phyloP scores from a whole-genome alignment of 2,329 filamentous ascomycete species.

The Aureobasidium sp. region DNA sequence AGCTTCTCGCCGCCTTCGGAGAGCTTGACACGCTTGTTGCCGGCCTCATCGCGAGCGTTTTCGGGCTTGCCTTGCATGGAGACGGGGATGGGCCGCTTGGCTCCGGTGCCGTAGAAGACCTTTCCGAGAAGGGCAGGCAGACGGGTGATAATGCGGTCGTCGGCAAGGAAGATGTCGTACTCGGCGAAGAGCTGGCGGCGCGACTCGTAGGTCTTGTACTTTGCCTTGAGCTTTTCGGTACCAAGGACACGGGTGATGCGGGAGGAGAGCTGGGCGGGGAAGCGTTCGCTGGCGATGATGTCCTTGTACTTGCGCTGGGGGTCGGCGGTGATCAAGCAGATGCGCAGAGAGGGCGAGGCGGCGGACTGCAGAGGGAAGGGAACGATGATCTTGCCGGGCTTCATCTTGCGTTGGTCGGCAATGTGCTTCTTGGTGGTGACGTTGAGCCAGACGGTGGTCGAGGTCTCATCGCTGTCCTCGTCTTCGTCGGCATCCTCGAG shows the following conservation, averaged over 20 bases:
- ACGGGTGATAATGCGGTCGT: constrained; percentile 69
- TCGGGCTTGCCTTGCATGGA: constrained; percentile 53
- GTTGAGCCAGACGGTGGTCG: constrained; percentile 52
- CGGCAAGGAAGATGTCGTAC: constrained; percentile 89
- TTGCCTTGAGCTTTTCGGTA: constrained; percentile 75
- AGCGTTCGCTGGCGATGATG: constrained; percentile 63
- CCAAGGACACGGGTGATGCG: constrained; percentile 62
- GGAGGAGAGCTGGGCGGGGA: constrained; percentile 41
- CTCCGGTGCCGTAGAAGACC: constrained; percentile 77
- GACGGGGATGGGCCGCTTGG: constrained; percentile 82
- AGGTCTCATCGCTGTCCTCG: constrained; percentile 38
- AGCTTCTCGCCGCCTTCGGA: constrained; percentile 32
- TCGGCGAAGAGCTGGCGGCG: constrained; percentile 75
- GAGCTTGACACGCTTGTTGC: constrained; percentile 40
- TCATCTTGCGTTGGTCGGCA: constrained; percentile 67
- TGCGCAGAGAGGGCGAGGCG: constrained; percentile 40
- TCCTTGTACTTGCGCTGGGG: constrained; percentile 87
- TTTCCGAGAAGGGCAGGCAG: constrained; percentile 79
- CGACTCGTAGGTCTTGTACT: constrained; percentile 83
- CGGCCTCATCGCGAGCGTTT: constrained; percentile 43
- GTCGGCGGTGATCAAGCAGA: constrained; percentile 82
- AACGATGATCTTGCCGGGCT: constrained; percentile 67
- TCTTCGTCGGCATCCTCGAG: constrained; percentile 45
- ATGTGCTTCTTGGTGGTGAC: constrained; percentile 61
- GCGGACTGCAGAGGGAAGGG: constrained; percentile 53